phyloP scores from a whole-genome alignment of 768 basidiomycete species.

The Coprinopsis sp. region DNA sequence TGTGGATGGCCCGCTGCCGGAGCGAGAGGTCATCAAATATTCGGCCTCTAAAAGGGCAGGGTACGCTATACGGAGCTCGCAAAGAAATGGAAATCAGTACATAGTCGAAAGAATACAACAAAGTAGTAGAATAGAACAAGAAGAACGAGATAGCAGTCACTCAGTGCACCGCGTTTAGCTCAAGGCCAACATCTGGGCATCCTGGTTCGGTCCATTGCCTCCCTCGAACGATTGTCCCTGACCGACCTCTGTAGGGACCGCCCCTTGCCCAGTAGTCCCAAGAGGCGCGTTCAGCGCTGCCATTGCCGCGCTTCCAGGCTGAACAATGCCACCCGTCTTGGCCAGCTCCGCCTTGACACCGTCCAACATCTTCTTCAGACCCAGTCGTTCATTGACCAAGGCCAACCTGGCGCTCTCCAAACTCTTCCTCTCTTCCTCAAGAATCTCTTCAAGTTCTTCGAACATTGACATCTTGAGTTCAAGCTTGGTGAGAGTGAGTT shows the following conservation, averaged over 20 bases:
- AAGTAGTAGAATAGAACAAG: too few relatives aligned
- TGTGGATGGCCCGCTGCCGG: too few relatives aligned
- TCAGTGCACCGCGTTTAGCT: slow-evolving; percentile 21
- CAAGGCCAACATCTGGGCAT: slow-evolving; percentile 52
- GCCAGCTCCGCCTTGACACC: slow-evolving; percentile 59
- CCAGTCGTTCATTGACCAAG: slow-evolving; percentile 74
- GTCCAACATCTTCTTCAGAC: slow-evolving; percentile 69
- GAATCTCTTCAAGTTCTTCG: slow-evolving; percentile 85
- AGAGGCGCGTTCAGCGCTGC: slow-evolving; percentile 30
- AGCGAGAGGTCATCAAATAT: too few relatives aligned
- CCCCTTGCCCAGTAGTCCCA: slow-evolving; percentile 59
- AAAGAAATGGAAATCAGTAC: too few relatives aligned
- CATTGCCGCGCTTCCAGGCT: slow-evolving; percentile 14
- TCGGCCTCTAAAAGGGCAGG: too few relatives aligned
- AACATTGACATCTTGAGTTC: slow-evolving; percentile 95
- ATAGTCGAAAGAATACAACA: too few relatives aligned
- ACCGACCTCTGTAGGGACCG: slow-evolving; percentile 49
- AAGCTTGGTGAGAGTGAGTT: slow-evolving; percentile 79
- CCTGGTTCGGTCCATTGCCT: slow-evolving; percentile 49
- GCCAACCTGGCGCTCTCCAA: slow-evolving; percentile 80
- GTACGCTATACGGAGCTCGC: too few relatives aligned
- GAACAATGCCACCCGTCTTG: slow-evolving; percentile 37
- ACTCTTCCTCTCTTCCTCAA: slow-evolving; percentile 85
- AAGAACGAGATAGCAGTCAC: too few relatives aligned
- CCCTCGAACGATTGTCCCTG: slow-evolving; percentile 41